Percentiles rank a stretch among this genome's conserved stretches.
Conservation (phyloP, 176 grass and related monocot species). For the Oryza glaberrima region DNA sequence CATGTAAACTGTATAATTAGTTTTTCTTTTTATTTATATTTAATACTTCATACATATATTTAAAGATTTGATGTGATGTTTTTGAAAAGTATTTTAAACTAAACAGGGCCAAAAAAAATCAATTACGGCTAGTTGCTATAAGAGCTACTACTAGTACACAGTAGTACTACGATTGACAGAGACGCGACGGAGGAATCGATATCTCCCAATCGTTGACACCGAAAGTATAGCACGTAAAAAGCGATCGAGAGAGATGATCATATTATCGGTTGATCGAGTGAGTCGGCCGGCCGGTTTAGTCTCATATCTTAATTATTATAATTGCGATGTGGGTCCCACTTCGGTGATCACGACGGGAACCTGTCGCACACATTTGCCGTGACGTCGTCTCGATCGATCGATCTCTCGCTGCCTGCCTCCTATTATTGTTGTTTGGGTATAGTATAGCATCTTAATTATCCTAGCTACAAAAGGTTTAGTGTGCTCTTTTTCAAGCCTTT, state of each 20-base stretch:
- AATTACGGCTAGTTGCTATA: neutral
- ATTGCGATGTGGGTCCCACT: slow-evolving; percentile 38
- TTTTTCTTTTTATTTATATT: too few species aligned
- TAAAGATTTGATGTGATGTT: too few species aligned
- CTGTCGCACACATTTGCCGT: slow-evolving; percentile 42
- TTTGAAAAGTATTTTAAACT: too few species aligned
- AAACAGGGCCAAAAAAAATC: neutral
- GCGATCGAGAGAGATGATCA: slow-evolving; percentile 37
- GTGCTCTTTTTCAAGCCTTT: neutral
- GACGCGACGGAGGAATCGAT: slow-evolving; percentile 44
- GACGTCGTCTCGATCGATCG: neutral
- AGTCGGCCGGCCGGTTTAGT: neutral
- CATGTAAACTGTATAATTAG: too few species aligned
- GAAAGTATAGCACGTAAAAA: slow-evolving; percentile 39
- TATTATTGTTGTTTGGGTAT: slow-evolving; percentile 3
- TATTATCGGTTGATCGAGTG: neutral
- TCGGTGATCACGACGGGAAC: slow-evolving; percentile 56
- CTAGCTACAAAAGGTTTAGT: neutral
- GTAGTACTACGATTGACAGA: slow-evolving; percentile 16
- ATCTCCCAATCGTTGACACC: slow-evolving; percentile 49
- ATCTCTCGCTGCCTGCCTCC: neutral
- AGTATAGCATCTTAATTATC: neutral
- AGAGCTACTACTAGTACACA: neutral
- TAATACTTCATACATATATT: too few species aligned
- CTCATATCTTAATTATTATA: slow-evolving; percentile 21